Evolutionary conservation across 352 stramenopile genomes (phyloP).

Genomic region (Phytopythium montanum): DNA sequence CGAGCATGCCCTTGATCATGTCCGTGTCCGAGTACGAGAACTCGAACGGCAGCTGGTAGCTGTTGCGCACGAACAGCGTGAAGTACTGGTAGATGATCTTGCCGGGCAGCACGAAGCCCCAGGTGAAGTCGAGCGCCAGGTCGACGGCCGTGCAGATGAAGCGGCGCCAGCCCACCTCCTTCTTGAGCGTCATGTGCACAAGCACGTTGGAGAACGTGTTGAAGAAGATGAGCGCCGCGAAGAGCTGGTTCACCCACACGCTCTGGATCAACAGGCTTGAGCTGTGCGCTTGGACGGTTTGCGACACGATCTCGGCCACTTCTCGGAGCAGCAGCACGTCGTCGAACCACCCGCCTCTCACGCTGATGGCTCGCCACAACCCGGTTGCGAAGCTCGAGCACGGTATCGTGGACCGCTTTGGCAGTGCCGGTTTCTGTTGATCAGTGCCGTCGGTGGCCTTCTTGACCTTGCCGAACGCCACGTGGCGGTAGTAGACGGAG

Average conservation of each 20-base stretch:
- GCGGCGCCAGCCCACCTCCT: conserved; percentile 17
- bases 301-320: conserved; percentile 22
- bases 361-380: conserved; percentile 14
- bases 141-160: conserved; percentile 22
- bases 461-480: conserved; percentile 17
- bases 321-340: conserved; percentile 18
- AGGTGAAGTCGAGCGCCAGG: conserved; percentile 26
- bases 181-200: conserved; percentile 19
- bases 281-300: conserved; percentile 23
- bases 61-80: conserved; percentile 16
- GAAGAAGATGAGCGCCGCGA: conserved; percentile 25
- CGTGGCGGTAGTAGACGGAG: conserved; percentile 20
- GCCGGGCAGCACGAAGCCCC: conserved; percentile 21
- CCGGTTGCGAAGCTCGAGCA: conserved; percentile 2
- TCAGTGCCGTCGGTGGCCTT: not conserved
- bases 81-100: conserved; percentile 35
- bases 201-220: conserved; percentile 27
- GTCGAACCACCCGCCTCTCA: conserved; percentile 23
- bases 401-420: not conserved
- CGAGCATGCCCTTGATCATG: conserved; percentile 23
- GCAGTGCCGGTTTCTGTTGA: not conserved
- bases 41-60: conserved; percentile 15
- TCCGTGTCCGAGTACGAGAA: conserved; percentile 28
- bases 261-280: conserved; percentile 29
- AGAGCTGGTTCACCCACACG: conserved; percentile 32